Evolutionary conservation across 164 flowering plant genomes (phyloP), one percentile per base, ranked within the genome.

Genomic region (Magnolia officinalis): DNA sequence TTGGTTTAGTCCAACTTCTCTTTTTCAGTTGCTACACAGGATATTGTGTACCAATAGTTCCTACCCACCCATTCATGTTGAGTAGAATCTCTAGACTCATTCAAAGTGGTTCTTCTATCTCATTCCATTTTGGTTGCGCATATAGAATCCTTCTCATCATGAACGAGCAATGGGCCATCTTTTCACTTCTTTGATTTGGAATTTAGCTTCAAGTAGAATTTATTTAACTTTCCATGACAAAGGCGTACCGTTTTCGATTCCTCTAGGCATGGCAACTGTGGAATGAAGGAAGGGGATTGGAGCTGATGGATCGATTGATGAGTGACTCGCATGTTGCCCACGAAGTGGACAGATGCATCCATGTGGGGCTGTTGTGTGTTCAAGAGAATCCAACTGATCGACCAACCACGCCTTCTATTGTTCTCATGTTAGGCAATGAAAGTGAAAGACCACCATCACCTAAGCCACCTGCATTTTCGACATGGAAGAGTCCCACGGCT

Each of bases 331-430:
- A 10, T 29, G 0, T 7, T 0, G 6, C n/a, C 14, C 31, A 59
- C 6, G 78, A 84, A 70, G 81, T 80, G 11, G 6, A 75, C 61
- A 77, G 83, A 75, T 84, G 80, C 50, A 79, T 83, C n/a, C 86
- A 85, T 4, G 72, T 83, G 4, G 83, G 85, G 14, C 80, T 84
- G 1, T 77, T 82, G 29, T 84, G 87, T 65, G 80, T 81, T 6
- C 86, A 84, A 74, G 76, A 80, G 61, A 68, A 64, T 1, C 74
- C 82, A 1, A 79, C 77, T 26, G 85, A 82, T 18, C 67, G 85
- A 67, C 87, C 84, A 1, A 78, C 77, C 1, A 81, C 81, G 85
- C 65, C 84, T 5, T 31, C 76, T 59, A 81, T 81, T 10, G 63
- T 83, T 26, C 50, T 73, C 68, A 79, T 82, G 86, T 67, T 82